Evolutionary conservation across 768 basidiomycete species (phyloP).

Genomic region (Xerocomellus amylosporus): DNA sequence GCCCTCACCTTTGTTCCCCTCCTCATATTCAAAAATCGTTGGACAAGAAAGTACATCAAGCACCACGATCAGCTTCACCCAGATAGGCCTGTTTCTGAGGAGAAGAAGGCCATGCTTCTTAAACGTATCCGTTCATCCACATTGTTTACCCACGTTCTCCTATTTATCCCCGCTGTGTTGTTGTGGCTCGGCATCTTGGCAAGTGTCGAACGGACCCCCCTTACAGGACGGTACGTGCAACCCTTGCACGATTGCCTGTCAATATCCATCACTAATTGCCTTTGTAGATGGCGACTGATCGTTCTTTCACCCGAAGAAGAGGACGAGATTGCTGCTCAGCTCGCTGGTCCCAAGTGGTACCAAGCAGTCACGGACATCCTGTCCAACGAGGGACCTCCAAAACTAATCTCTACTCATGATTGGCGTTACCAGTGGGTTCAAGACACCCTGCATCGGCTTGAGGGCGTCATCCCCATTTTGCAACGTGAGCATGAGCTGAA

Average conservation of each 20-base stretch:
- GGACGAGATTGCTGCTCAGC: slow-evolving; percentile 77
- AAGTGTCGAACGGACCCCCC: slow-evolving; percentile 72
- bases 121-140: slow-evolving; percentile 50
- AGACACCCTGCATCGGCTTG: slow-evolving; percentile 73
- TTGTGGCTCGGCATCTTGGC: slow-evolving; percentile 71
- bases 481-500: slow-evolving; percentile 55
- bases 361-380: slow-evolving; percentile 78
- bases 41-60: slow-evolving; percentile 48
- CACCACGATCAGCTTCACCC: slow-evolving; percentile 36
- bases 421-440: slow-evolving; percentile 92
- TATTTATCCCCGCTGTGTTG: slow-evolving; percentile 58
- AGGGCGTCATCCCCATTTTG: slow-evolving; percentile 67
- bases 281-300: slow-evolving; percentile 75
- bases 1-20: slow-evolving; percentile 75
- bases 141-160: slow-evolving; percentile 48
- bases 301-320: slow-evolving; percentile 92
- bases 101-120: slow-evolving; percentile 47
- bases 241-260: not conserved
- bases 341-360: slow-evolving; percentile 87
- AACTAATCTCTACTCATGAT: slow-evolving; percentile 68
- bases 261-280: slow-evolving; percentile 3
- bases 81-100: slow-evolving; percentile 50
- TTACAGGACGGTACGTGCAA: slow-evolving; percentile 73
- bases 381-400: slow-evolving; percentile 56
- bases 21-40: slow-evolving; percentile 57